Evolutionary conservation across 768 basidiomycete species (phyloP).

Genomic region (Phylloporus sp.): DNA sequence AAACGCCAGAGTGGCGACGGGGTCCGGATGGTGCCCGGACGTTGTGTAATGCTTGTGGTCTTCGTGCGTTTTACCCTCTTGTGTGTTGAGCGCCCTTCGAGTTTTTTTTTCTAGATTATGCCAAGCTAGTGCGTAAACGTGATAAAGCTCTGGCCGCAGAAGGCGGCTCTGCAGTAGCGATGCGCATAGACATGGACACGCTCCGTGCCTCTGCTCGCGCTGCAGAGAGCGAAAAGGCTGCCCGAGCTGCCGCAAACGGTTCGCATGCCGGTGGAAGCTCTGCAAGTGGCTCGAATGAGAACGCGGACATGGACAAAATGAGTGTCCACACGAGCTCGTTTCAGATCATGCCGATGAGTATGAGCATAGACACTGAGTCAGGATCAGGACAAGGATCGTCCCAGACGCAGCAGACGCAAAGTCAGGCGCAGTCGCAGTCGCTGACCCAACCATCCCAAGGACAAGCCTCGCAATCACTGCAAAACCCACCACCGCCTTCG

Average conservation of each 20-base stretch:
- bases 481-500: constrained; percentile 1
- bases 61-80: constrained; percentile 45
- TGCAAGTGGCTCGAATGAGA: constrained; percentile 3
- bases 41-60: constrained; percentile 80
- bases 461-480: constrained; percentile 6
- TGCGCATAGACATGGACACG: constrained; percentile 70
- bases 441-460: neutral
- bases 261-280: constrained; percentile 18
- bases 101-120: constrained; percentile 54
- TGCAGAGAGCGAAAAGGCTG: constrained; percentile 37
- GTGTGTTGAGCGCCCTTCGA: neutral
- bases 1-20: constrained; percentile 86
- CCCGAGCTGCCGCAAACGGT: constrained; percentile 29
- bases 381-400: constrained; percentile 3
- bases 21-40: constrained; percentile 84
- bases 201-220: constrained; percentile 70
- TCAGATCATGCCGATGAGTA: constrained; percentile 37
- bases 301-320: constrained; percentile 28
- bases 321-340: constrained; percentile 57
- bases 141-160: constrained; percentile 59
- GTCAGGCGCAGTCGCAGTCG: neutral
- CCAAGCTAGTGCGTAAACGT: constrained; percentile 76
- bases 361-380: constrained; percentile 20
- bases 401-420: constrained; percentile 4
- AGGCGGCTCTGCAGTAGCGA: constrained; percentile 40